These are phyloP conservation scores for Ceratobasidium sp. DNA, from an alignment of 1,284 basidiomycete genomes.

Conservation along the genomic window DNA sequence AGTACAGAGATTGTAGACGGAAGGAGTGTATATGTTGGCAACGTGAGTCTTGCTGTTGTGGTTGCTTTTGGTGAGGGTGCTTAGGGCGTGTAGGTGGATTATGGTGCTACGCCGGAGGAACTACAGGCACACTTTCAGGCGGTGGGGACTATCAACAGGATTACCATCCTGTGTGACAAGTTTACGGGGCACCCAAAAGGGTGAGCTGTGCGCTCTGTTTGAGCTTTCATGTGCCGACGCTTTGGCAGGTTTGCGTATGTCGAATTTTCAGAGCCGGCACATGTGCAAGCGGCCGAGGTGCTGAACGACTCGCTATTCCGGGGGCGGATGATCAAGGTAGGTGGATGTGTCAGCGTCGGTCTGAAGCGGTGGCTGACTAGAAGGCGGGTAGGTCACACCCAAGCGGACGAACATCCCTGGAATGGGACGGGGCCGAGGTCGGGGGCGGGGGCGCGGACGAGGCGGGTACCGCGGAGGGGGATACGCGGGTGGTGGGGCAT, in stretches of 20 bases:
- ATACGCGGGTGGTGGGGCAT: conserved; percentile 63
- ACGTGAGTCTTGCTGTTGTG: conserved; percentile 69
- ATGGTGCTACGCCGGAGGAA: conserved; percentile 96
- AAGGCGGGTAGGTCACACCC: conserved; percentile 74
- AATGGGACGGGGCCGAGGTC: conserved; percentile 73
- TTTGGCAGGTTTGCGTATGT: conserved; percentile 91
- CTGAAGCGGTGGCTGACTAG: conserved; percentile 3
- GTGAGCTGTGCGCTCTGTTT: conserved; percentile 60
- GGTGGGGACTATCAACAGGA: conserved; percentile 97
- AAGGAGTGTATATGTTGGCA: conserved; percentile 95
- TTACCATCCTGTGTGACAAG: conserved; percentile 99
- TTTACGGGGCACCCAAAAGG: conserved; percentile 99
- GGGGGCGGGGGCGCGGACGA: conserved; percentile 68
- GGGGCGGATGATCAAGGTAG: conserved; percentile 90
- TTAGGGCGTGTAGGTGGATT: no score
- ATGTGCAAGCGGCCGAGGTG: conserved; percentile 92
- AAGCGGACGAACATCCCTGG: conserved; percentile 94
- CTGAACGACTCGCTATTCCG: conserved; percentile 96
- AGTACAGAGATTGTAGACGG: conserved; percentile 76
- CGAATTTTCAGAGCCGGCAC: conserved; percentile 95
- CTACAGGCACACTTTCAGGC: conserved; percentile 98
- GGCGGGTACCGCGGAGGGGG: conserved; percentile 67
- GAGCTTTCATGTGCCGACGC: neutral
- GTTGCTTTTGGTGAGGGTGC: no score
- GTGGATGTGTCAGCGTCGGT: conserved; percentile 47